A percentile compares a stretch with the other conserved stretches of the same genome.
Conservation (phyloP, 2,329 filamentous ascomycete species). For the Microcyclospora tardicrescens region DNA sequence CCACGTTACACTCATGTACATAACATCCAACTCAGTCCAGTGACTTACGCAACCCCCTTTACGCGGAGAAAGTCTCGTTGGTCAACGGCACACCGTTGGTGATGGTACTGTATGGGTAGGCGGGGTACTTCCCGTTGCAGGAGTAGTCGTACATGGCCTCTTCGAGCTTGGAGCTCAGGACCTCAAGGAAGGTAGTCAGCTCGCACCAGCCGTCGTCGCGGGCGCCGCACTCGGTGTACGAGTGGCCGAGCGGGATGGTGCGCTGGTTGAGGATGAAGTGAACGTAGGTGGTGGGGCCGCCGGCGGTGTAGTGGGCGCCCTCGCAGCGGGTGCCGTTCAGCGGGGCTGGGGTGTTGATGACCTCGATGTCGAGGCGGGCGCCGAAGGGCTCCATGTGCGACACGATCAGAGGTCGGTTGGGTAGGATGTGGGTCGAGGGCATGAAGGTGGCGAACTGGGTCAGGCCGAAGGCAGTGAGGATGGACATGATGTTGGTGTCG, state of each 20-base stretch:
- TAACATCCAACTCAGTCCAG: not conserved
- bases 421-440: slow-evolving; percentile 41
- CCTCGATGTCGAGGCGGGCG: slow-evolving; percentile 58
- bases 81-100: slow-evolving; percentile 36
- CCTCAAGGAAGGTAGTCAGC: slow-evolving; percentile 50
- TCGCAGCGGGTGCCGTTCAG: slow-evolving; percentile 41
- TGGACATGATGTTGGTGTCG: slow-evolving; percentile 48
- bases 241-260: slow-evolving; percentile 55
- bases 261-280: slow-evolving; percentile 59
- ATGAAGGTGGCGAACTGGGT: slow-evolving; percentile 53
- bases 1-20: not conserved
- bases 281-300: slow-evolving; percentile 50
- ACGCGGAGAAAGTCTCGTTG: slow-evolving; percentile 1
- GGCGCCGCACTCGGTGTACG: slow-evolving; percentile 51
- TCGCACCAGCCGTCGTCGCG: slow-evolving; percentile 69
- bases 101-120: slow-evolving; percentile 36
- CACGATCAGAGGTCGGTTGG: slow-evolving; percentile 48
- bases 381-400: slow-evolving; percentile 59
- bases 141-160: slow-evolving; percentile 49
- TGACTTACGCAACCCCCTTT: not conserved
- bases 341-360: slow-evolving; percentile 55
- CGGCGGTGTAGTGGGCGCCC: slow-evolving; percentile 34
- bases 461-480: slow-evolving; percentile 60
- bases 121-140: slow-evolving; percentile 48
- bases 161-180: slow-evolving; percentile 46